Evolutionary conservation across 2,329 filamentous ascomycete genomes (phyloP), one percentile per base, ranked within the genome.

Genomic region (Penicillium fuscoglaucum): DNA sequence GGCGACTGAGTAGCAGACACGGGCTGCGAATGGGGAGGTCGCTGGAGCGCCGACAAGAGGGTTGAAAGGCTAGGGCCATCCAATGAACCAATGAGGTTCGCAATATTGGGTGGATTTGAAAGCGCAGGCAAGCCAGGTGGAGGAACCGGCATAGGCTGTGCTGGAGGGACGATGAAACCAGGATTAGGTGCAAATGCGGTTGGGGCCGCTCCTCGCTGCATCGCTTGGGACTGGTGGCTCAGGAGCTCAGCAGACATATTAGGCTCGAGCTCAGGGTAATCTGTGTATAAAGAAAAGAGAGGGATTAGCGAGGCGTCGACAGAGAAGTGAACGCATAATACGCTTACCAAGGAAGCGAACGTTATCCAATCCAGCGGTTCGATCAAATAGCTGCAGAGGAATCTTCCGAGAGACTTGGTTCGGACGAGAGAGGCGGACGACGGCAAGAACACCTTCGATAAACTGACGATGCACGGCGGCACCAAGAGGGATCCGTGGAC

Each of bases 391-490:
- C 67, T 93, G 90, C 3, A 97, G 79, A 0, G 90, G 85, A 51
- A 98, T 89, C 70, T 88, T 92, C 63, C 87, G 87, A 1, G 83
- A 83, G 35, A 82, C 80, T 68, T 96, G 89, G 24, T 90, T 85
- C 46, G 82, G 80, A 51, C 86, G 80, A 60, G 90, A 87, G 15
- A 98, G 83, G 67, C 91, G 88, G 6, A 91, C 87, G 15, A 97
- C 90, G 9, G 90, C 93, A 52, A 90, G 84, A 1, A 97, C 93
- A 19, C 95, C 93, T 74, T 98, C 93, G 12, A 93, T 79, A 39
- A 96, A 90, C 71, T 96, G 91, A 52, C 90, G 84, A 65, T 91
- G 87, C 52, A 97, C 85, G n/a, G 96, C 87, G 6, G 88, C 85
- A 37, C 89, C 85, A 61, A 93, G 87, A 19, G 90, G 85, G 46